Base-by-base conservation (phyloP, 805 yeast species). In the Candida tallmaniae region DNA sequence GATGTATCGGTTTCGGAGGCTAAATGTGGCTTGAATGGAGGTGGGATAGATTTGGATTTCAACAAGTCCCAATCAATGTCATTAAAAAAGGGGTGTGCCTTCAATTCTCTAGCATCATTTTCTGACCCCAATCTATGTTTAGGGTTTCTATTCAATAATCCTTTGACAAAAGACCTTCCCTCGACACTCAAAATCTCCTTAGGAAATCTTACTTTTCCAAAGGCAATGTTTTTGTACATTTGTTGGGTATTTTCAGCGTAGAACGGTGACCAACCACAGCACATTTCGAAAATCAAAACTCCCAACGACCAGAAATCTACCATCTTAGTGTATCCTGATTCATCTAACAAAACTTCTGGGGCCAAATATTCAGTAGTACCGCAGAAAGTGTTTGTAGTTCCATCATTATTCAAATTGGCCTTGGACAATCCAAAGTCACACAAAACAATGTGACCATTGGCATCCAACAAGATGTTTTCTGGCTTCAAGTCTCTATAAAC, bases 251-350 rank as follows among this genome's bases (percentile, higher is more conserved):
- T 90, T 44, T 90, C 97, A 18, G 97, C 98, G 53, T 87, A 93
- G 60, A 93, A 93, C 36, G 98, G 98, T 4, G 96, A 84, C 98
- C 97, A 93, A 33, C 98, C 98, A 65, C 97, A 93, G 61, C 97
- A 89, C 98, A 93, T 93, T 65, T 93, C 98, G 61, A 93, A 93
- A 29, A 93, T 88, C 39, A 93, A 68, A 17, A 93, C 98, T 40
- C 98, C 98, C 39, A 93, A 67, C 2, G 97, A 89, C 98, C 98
- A 93, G 51, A 93, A 93, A 60, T 93, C 98, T 41, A 93, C 98
- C 97, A 93, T 90, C 61, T 89, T 88, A 24, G 97, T 93, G 65
- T 93, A 93, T 12, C 98, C 98, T 35, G 85, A 76, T 60, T 93
- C 98, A 63, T 93, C 97, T 35, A 93, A 70, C 47, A 93, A 70